These are phyloP conservation scores for Carex kokanica DNA, from an alignment of 176 grass and related monocot species.

Conservation along the genomic window DNA sequence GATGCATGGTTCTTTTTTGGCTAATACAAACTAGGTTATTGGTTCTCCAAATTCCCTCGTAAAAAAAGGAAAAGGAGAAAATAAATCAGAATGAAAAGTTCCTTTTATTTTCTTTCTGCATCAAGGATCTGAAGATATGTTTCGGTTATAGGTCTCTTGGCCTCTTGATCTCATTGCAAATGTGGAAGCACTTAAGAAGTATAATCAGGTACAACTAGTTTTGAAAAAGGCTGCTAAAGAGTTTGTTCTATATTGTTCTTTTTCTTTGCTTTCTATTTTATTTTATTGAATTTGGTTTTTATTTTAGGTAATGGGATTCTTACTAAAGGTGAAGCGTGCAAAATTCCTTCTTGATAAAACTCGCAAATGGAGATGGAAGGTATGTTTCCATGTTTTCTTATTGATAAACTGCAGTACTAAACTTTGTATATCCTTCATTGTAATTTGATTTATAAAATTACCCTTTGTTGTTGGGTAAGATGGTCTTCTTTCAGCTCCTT, in stretches of 20 bases:
- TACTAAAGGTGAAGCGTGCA: constrained; percentile 90
- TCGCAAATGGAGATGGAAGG: constrained; percentile 97
- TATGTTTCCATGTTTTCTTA: constrained; percentile 30
- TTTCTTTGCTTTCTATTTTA: background rate
- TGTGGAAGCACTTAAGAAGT: constrained; percentile 78
- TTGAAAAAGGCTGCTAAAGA: constrained; percentile 7
- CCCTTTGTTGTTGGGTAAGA: background rate
- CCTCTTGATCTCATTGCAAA: constrained; percentile 91
- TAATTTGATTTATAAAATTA: background rate
- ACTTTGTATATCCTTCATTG: background rate
- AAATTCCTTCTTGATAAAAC: constrained; percentile 92
- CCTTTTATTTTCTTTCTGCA: constrained; percentile 18
- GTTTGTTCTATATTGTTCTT: background rate
- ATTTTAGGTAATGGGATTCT: constrained; percentile 90
- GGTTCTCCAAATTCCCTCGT: background rate
- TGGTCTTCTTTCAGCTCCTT: background rate
- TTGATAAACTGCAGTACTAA: background rate
- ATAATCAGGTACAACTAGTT: constrained; percentile 72
- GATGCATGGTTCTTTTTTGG: background rate
- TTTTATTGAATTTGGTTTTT: constrained; percentile 7
- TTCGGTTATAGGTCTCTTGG: constrained; percentile 79
- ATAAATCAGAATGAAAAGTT: constrained; percentile 10
- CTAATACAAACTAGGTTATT: background rate
- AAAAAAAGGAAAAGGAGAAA: background rate
- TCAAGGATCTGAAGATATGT: constrained; percentile 30